Evolutionary conservation across 2,329 filamentous ascomycete species (phyloP).

Genomic region (Pezicula rhizophila): DNA sequence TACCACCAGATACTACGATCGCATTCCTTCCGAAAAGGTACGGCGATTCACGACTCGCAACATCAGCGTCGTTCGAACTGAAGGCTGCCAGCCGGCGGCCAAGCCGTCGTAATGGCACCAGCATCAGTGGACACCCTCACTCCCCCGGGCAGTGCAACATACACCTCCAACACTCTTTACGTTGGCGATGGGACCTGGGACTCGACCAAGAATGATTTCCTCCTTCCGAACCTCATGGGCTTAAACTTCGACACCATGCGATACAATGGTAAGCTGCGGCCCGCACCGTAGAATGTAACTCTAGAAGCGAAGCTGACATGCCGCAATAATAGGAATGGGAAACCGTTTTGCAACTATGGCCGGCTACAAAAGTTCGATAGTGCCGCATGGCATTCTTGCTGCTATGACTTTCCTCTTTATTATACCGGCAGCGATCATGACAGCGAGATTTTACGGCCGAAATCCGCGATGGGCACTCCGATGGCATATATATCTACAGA

Average conservation of each 20-base stretch:
- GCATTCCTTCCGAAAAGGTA: neutral
- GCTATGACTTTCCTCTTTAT: slow-evolving; percentile 69
- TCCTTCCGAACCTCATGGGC: slow-evolving; percentile 71
- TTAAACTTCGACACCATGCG: slow-evolving; percentile 76
- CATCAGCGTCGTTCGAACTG: too few relatives aligned
- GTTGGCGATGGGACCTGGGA: slow-evolving; percentile 85
- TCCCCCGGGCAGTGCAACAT: slow-evolving; percentile 65
- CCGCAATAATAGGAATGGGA: slow-evolving; percentile 61
- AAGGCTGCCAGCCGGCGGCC: slow-evolving; percentile 13
- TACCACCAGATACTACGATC: neutral
- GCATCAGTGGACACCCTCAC: slow-evolving; percentile 23
- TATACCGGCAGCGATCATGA: slow-evolving; percentile 68
- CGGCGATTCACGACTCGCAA: neutral
- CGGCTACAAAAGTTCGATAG: slow-evolving; percentile 66
- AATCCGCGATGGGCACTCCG: slow-evolving; percentile 56
- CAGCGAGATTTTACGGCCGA: slow-evolving; percentile 63
- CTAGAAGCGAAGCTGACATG: slow-evolving; percentile 7
- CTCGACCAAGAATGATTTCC: slow-evolving; percentile 67
- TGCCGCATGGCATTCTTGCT: slow-evolving; percentile 66
- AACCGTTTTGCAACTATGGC: slow-evolving; percentile 66
- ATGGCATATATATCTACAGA: slow-evolving; percentile 69
- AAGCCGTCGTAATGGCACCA: slow-evolving; percentile 22
- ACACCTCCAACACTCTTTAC: slow-evolving; percentile 66
- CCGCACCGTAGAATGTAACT: neutral
- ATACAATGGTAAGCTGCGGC: slow-evolving; percentile 62